phyloP scores from a whole-genome alignment of 2,329 filamentous ascomycete species.

The Septoria linicola region DNA sequence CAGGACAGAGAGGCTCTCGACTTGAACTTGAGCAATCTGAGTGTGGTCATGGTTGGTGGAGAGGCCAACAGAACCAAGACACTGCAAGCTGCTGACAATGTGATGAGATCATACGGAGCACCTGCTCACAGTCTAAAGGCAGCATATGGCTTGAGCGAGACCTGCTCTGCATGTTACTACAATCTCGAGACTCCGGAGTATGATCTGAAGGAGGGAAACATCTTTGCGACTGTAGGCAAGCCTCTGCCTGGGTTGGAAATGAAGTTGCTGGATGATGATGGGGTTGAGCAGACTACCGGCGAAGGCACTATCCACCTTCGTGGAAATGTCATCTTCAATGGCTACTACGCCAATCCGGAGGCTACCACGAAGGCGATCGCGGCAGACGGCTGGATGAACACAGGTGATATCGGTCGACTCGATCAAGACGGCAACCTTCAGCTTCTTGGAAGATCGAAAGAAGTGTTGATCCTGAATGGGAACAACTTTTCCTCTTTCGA shows the following conservation, averaged over 20 bases:
- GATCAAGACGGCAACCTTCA: conserved; percentile 26
- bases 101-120: conserved; percentile 20
- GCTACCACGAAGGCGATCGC: conserved; percentile 40
- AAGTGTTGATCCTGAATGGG: conserved; percentile 29
- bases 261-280: conserved; percentile 17
- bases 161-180: conserved; percentile 30
- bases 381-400: conserved; percentile 42
- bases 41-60: conserved; percentile 45
- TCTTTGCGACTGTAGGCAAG: conserved; percentile 26
- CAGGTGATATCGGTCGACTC: conserved; percentile 24
- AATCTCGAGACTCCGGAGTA: conserved; percentile 24
- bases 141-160: conserved; percentile 29
- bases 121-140: conserved; percentile 23
- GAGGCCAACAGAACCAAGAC: conserved; percentile 44
- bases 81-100: conserved; percentile 16
- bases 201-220: conserved; percentile 18
- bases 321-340: conserved; percentile 39
- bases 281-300: neutral
- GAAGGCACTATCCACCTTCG: conserved; percentile 19
- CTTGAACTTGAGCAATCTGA: conserved; percentile 18
- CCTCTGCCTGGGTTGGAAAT: conserved; percentile 21
- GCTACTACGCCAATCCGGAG: conserved; percentile 37
- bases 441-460: conserved; percentile 27
- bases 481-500: conserved; percentile 29
- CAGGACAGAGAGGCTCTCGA: conserved; percentile 3